Conservation (phyloP, 2,329 filamentous ascomycete species). For the Ophiocordyceps camponoti-saundersi region DNA sequence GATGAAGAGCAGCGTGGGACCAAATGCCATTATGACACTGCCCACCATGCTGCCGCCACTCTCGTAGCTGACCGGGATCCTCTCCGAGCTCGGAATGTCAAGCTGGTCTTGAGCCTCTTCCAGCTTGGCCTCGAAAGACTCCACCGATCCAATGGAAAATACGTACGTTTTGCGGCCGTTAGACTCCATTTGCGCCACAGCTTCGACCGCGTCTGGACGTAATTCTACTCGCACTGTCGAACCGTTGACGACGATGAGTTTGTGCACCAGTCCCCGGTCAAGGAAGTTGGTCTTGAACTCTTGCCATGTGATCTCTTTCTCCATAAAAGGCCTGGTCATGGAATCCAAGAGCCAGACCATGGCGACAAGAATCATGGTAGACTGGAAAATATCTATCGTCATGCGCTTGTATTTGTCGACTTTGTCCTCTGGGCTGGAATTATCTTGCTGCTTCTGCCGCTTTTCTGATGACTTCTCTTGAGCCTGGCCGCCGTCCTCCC, state of each 20-base stretch:
- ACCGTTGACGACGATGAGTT: conserved; percentile 64
- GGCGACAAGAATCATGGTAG: conserved; percentile 19
- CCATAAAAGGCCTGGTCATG: conserved; percentile 23
- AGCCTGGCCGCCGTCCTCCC: conserved; percentile 5
- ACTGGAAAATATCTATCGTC: conserved; percentile 18
- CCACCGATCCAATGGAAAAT: conserved; percentile 89
- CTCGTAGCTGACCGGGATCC: conserved; percentile 82
- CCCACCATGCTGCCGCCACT: conserved; percentile 59
- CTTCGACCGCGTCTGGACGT: conserved; percentile 50
- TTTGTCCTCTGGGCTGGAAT: conserved; percentile 13
- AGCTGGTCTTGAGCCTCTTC: conserved; percentile 81
- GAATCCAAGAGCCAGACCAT: conserved; percentile 32
- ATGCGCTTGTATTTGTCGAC: conserved; percentile 17
- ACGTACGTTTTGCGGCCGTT: conserved; percentile 41
- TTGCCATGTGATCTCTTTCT: conserved; percentile 86
- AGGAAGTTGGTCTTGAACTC: conserved; percentile 88
- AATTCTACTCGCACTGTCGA: conserved; percentile 61
- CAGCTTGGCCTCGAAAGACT: conserved; percentile 77
- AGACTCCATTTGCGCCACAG: conserved; percentile 17
- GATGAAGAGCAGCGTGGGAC: conserved; percentile 73
- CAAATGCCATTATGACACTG: conserved; percentile 61
- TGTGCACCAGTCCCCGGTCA: conserved; percentile 90
- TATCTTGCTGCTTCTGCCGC: conserved; percentile 7
- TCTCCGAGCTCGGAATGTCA: conserved; percentile 68
- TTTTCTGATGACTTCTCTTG: conserved; percentile 6